Evolutionary conservation across 306 rosid species (phyloP), one percentile per base, ranked within the genome.

Genomic region (Quercus cerris): DNA sequence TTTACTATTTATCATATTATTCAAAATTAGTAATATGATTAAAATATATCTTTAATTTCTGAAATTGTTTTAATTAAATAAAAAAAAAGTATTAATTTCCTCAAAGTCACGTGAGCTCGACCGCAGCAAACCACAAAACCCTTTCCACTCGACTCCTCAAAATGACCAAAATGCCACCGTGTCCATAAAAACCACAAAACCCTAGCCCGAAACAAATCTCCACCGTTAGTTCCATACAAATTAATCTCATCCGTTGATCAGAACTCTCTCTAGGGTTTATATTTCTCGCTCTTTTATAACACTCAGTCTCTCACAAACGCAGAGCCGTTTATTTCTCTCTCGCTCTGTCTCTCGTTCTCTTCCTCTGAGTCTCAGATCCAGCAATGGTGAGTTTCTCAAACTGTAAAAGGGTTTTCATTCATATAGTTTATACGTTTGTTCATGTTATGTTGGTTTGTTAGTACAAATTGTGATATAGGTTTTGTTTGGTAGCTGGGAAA

Each of bases 341-440:
- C 38, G 3, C 46, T 6, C 44, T 1, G 10, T 6, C 10, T 6
- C 51, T 27, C 0, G 41, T 35, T 35, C 78, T 2, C 31, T 51
- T 44, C 61, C 8, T 33, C n/a, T 17, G 71, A 66, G 71, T 33
- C 23, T 52, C 56, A 61, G 78, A 20, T 75, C 62, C 57, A 11
- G 38, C 78, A 61, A 75, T 75, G 78, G 78, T 75, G 71, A 75
- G 78, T 22, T 9, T 61, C 54, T 18, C 17, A 38, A 18, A 11
- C 18, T 13, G 5, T 41, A 8, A 41, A 41, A 41, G 14, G 18
- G 10, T 38, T 14, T 23, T 7, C 4, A 22, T 58, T 44, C 59
- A 4, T 2, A 28, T 2, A 8, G 20, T 33, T 6, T 58, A 6
- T 17, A 27, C 3, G 35, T n/a, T 74, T 31, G 8, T 28, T 70